Conservation (phyloP, 441 rosid genomes). For the Pelargonium australe region DNA sequence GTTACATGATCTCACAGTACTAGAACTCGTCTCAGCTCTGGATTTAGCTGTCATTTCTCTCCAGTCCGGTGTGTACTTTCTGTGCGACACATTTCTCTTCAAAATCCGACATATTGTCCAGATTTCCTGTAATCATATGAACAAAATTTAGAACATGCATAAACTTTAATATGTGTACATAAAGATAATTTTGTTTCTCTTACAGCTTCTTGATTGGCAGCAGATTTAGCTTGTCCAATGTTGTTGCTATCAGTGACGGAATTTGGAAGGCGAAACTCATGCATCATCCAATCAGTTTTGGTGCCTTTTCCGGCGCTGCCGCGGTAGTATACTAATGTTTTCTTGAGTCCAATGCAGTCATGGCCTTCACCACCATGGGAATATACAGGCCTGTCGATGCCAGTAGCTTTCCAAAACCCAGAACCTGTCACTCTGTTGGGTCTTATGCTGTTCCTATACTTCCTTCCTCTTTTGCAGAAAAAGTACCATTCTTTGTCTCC, state of each 20-base stretch:
- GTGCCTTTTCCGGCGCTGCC: conserved; percentile 91
- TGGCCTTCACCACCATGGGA: conserved; percentile 30
- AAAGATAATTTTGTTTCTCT: no score
- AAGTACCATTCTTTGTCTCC: conserved; percentile 67
- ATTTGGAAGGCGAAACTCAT: conserved; percentile 81
- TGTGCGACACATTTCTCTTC: conserved; percentile 45
- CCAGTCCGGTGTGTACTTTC: conserved; percentile 51
- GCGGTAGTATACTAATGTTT: conserved; percentile 75
- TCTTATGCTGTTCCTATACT: conserved; percentile 80
- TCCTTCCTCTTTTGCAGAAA: conserved; percentile 86
- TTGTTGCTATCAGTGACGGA: conserved; percentile 7
- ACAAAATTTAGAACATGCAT: neutral
- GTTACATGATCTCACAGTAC: neutral
- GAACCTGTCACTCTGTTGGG: conserved; percentile 93
- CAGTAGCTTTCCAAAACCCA: conserved; percentile 97
- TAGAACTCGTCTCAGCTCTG: neutral
- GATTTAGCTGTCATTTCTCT: conserved; percentile 38
- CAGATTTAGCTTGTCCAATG: conserved; percentile 22
- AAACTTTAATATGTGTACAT: no score
- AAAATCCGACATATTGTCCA: conserved; percentile 82
- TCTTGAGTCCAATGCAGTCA: conserved; percentile 72
- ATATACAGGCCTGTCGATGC: conserved; percentile 76
- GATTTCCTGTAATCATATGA: conserved; percentile 48
- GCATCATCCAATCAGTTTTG: conserved; percentile 99
- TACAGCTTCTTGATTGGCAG: conserved; percentile 51